Conservation (phyloP, 1,284 basidiomycete genomes). For the Vanrija humicola region DNA sequence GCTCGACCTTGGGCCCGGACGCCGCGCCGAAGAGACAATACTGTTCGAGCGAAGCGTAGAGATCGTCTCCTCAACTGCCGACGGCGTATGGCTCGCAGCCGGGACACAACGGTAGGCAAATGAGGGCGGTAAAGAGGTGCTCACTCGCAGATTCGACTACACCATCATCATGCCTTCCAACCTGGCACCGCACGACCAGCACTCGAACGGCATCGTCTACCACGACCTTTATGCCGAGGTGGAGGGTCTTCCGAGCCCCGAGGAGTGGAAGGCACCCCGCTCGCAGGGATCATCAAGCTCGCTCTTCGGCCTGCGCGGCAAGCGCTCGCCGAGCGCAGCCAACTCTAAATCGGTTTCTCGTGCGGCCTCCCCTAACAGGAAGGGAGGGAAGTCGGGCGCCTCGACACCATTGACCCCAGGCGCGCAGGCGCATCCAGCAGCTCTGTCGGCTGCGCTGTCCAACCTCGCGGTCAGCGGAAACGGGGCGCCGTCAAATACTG, state of each 20-base stretch:
- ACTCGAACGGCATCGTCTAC: conserved; percentile 22
- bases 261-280: background rate
- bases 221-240: conserved; percentile 28
- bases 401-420: conserved; percentile 3
- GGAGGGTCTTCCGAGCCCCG: conserved; percentile 19
- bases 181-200: conserved; percentile 30
- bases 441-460: conserved; percentile 11
- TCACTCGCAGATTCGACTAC: conserved; percentile 14
- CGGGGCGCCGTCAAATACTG: background rate
- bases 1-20: conserved; percentile 12
- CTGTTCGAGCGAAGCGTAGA: conserved; percentile 21
- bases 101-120: conserved; percentile 22
- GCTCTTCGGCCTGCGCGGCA: conserved; percentile 12
- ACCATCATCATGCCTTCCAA: conserved; percentile 26
- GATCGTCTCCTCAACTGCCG: conserved; percentile 16
- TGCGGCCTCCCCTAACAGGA: background rate
- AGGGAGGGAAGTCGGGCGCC: background rate
- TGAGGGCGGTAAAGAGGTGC: background rate
- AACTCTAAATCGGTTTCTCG: background rate
- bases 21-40: background rate
- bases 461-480: conserved; percentile 7
- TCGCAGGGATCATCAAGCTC: conserved; percentile 2
- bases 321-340: background rate
- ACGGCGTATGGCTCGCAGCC: conserved; percentile 22
- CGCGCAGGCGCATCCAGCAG: background rate